Base-by-base conservation (phyloP, 495 filamentous ascomycete species). In the Daldinia loculata region DNA sequence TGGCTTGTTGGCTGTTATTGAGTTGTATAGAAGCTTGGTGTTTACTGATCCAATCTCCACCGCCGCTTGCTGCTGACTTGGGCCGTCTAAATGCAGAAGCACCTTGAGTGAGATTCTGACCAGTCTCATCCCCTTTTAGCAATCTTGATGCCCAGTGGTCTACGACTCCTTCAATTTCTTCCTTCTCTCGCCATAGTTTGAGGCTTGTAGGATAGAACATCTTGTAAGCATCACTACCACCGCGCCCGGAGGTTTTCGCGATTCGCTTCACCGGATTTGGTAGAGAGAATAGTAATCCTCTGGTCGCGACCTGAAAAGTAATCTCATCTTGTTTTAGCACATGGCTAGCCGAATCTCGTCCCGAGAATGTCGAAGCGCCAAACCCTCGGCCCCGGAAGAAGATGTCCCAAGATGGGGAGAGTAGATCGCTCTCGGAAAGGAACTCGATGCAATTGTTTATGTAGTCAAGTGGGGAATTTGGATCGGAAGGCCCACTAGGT, bases 261-360 rank as follows among this genome's bases (percentile, higher is more conserved):
- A 80, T 81, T 58, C 95, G 83, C 70, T 90, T 93, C 4, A 98
- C 95, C 0, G 95, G 94, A 62, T 84, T 88, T 15, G 95, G 95
- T 22, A 99, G 85, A 12, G 88, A 89, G 74, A 97, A 93, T 1
- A 96, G 78, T 36, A 97, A 75, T 2, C 96, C 94, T 6, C 94
- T 89, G 3, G 94, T 90, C 26, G 92, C 93, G 53, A 93, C 86
- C 63, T 98, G 94, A 70, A 97, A 98, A 36, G 89, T 88, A 61
- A 98, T 92, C 72, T 99, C 95, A 56, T 97, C 93, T 77, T 97
- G 94, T 26, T 95, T 89, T 2, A 98, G 78, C 34, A 86, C 81
- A 67, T 97, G 94, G 17, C 89, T 84, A 6, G 88, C 87, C 7
- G 87, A 80, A 72, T 86, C 82, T 63, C 79, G 80, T 48, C 83